Percentiles rank a stretch among this genome's conserved stretches.
Evolutionary conservation across 352 stramenopile species (phyloP).

Genomic region (Phytophthora cajani): DNA sequence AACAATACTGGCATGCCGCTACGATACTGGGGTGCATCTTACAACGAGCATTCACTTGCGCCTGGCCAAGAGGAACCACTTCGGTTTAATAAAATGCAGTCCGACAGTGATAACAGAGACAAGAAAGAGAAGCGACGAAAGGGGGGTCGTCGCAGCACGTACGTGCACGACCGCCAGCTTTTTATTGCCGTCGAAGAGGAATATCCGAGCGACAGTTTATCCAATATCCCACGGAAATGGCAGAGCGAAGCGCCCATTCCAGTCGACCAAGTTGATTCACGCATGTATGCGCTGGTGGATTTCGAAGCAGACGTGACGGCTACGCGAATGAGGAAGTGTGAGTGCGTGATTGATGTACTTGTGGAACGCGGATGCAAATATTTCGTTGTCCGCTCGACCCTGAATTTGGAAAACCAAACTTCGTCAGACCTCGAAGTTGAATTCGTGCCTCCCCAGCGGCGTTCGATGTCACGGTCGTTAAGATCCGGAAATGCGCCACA

Average conservation of each 20-base stretch:
- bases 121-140: conserved; percentile 20
- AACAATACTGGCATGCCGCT: conserved; percentile 86
- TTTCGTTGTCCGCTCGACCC: conserved; percentile 84
- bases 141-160: conserved; percentile 22
- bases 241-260: conserved; percentile 80
- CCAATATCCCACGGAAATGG: conserved; percentile 54
- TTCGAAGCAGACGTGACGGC: conserved; percentile 54
- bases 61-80: conserved; percentile 73
- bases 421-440: conserved; percentile 87
- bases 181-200: conserved; percentile 79
- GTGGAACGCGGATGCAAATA: conserved; percentile 89
- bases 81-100: conserved; percentile 46
- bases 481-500: conserved; percentile 34
- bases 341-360: conserved; percentile 87
- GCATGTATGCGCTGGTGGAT: conserved; percentile 83
- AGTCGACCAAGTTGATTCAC: conserved; percentile 85
- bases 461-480: conserved; percentile 42
- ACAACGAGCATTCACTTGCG: conserved; percentile 56
- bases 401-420: conserved; percentile 86
- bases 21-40: conserved; percentile 74
- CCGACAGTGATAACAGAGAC: neutral
- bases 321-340: conserved; percentile 70
- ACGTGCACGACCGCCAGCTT: conserved; percentile 52
- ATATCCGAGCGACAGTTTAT: conserved; percentile 36
- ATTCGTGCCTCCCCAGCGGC: conserved; percentile 69